phyloP scores from a whole-genome alignment of 2,329 filamentous ascomycete genomes.

The Zymoseptoria brevis region DNA sequence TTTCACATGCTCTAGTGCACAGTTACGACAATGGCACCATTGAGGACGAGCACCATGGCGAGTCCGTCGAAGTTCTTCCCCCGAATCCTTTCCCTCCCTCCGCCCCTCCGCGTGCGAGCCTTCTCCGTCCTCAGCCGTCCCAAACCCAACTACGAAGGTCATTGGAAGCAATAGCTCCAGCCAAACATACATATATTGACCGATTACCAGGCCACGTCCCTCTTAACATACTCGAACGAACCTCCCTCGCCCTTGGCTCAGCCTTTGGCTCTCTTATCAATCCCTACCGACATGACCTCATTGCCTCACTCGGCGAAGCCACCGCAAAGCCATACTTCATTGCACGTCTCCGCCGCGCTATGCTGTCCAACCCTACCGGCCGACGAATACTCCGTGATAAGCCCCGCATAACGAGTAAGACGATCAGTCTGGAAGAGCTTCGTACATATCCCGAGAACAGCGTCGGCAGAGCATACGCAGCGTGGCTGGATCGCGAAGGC shows the following conservation, averaged over 20 bases:
- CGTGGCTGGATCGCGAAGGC: conserved; percentile 89
- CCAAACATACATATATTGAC: neutral
- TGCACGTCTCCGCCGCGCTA: conserved; percentile 78
- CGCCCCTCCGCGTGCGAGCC: conserved; percentile 33
- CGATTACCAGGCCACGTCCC: conserved; percentile 70
- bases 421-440: conserved; percentile 60
- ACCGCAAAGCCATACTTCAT: conserved; percentile 95
- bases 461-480: conserved; percentile 74
- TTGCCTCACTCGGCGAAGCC: conserved; percentile 87
- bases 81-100: conserved; percentile 23
- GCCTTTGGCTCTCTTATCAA: conserved; percentile 57
- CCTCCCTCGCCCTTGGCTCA: conserved; percentile 58
- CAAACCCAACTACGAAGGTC: conserved; percentile 60
- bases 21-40: neutral
- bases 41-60: neutral
- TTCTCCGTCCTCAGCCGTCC: conserved; percentile 85
- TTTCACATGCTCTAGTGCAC: neutral
- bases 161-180: neutral
- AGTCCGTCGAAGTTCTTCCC: neutral
- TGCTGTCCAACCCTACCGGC: conserved; percentile 77
- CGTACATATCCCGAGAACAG: conserved; percentile 63
- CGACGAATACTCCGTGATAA: conserved; percentile 85
- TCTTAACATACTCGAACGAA: conserved; percentile 68
- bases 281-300: conserved; percentile 80
- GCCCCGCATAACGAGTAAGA: conserved; percentile 73